Evolutionary conservation across 495 filamentous ascomycete species (phyloP), one percentile per base, ranked within the genome.

Genomic region (Thermothielavioides terrestris): DNA sequence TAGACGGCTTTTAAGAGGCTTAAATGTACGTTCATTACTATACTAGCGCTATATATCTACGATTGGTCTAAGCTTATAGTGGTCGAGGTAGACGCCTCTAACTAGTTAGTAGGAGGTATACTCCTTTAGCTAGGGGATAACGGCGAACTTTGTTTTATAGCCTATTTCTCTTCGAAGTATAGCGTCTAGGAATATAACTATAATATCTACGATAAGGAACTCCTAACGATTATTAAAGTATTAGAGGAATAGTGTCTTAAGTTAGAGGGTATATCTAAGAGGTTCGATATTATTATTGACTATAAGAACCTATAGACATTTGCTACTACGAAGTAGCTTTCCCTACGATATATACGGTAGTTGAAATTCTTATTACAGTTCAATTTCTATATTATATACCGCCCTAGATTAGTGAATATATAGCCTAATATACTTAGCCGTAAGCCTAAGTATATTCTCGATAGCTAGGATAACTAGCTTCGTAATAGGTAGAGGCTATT

Each of bases 171-270:
- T 0, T 49, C 56, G 20, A 53, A 37, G 25, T 27, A 53, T n/a
- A 35, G 20, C 1, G 26, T 8, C 17, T 17, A 27, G 1, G 43
- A 57, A 30, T 27, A 32, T 6, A 60, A 64, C 37, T 64, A 64
- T 41, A 6, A 21, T 3, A 62, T 58, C 7, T 46, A 62, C 20
- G 42, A 62, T 35, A 65, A 62, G 17, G 41, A 52, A 25, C 28
- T 50, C 2, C 28, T 54, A 15, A 21, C 32, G 10, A 38, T 54
- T 30, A 39, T 56, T 3, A 15, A 46, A 11, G 15, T 14, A 5
- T 49, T 44, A 14, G 39, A 47, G 6, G 27, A 59, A 31, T 56
- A 26, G 34, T 23, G 25, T 4, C 41, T 12, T 1, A 39, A 46
- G 14, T 30, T 57, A 1, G 23, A 10, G 4, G 39, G 49, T 15